Evolutionary conservation across 2,329 filamentous ascomycete species (phyloP).

Genomic region (Monosporascus sp.): DNA sequence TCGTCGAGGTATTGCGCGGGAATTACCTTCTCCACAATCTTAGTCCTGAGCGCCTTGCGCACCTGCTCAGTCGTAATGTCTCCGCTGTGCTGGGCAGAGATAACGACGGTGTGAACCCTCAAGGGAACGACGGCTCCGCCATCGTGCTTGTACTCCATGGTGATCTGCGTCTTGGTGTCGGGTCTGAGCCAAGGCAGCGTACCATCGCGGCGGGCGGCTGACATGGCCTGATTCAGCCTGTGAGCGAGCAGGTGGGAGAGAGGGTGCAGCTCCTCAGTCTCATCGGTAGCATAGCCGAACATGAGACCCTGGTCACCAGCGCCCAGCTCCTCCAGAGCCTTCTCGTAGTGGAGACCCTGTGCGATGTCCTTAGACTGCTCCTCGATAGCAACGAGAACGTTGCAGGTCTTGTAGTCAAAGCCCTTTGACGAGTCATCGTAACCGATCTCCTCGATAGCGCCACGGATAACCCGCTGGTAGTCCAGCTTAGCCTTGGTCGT

Average conservation of each 20-base stretch:
- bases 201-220: slow-evolving; percentile 79
- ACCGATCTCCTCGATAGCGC: slow-evolving; percentile 95
- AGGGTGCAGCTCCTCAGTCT: slow-evolving; percentile 95
- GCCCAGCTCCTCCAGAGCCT: slow-evolving; percentile 95
- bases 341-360: slow-evolving; percentile 96
- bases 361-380: slow-evolving; percentile 98
- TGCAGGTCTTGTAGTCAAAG: slow-evolving; percentile 99
- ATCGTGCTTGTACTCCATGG: slow-evolving; percentile 97
- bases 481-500: slow-evolving; percentile 92
- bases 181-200: slow-evolving; percentile 89
- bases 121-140: slow-evolving; percentile 86
- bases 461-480: slow-evolving; percentile 96
- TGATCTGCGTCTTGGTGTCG: slow-evolving; percentile 99
- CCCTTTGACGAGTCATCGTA: slow-evolving; percentile 97
- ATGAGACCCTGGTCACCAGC: slow-evolving; percentile 99
- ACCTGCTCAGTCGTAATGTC: slow-evolving; percentile 87
- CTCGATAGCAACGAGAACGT: slow-evolving; percentile 97
- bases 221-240: slow-evolving; percentile 96
- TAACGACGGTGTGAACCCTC: slow-evolving; percentile 93
- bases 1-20: slow-evolving; percentile 89
- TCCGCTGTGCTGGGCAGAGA: slow-evolving; percentile 89
- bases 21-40: slow-evolving; percentile 95
- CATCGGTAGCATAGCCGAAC: slow-evolving; percentile 99
- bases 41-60: slow-evolving; percentile 90
- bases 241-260: slow-evolving; percentile 91